These are phyloP conservation scores for Wickerhamomyces silvicola DNA, from an alignment of 805 yeast species.

Conservation along the genomic window DNA sequence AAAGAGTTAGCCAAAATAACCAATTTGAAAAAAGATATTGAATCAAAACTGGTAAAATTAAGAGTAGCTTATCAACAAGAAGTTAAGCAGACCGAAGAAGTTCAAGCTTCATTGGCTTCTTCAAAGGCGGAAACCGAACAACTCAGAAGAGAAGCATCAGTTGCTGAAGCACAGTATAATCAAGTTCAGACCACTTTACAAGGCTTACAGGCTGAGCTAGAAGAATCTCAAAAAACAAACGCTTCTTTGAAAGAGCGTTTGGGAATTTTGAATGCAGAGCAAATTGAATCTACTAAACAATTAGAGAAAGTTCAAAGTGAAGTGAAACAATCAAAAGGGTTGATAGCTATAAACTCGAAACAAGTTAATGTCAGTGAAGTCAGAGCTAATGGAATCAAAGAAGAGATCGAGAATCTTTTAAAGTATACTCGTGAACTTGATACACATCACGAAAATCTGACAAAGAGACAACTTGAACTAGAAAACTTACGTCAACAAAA, in stretches of 20 bases:
- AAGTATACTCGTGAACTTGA: slow-evolving; percentile 29
- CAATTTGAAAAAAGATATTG: slow-evolving; percentile 63
- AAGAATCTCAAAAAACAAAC: slow-evolving; percentile 64
- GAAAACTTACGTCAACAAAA: slow-evolving; percentile 23
- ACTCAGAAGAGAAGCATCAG: slow-evolving; percentile 62
- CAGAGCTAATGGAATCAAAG: slow-evolving; percentile 37
- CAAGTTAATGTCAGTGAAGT: slow-evolving; percentile 63
- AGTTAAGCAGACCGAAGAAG: slow-evolving; percentile 65
- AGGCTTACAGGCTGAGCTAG: slow-evolving; percentile 52
- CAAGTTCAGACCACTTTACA: slow-evolving; percentile 61
- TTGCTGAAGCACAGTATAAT: slow-evolving; percentile 73
- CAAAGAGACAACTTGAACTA: slow-evolving; percentile 28
- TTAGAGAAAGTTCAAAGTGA: slow-evolving; percentile 47
- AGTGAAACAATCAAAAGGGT: slow-evolving; percentile 54
- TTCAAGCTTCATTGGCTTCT: slow-evolving; percentile 53
- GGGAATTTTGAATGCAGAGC: slow-evolving; percentile 59
- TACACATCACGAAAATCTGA: slow-evolving; percentile 32
- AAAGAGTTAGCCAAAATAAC: slow-evolving; percentile 68
- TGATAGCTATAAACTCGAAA: slow-evolving; percentile 57
- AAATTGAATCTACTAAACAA: slow-evolving; percentile 50
- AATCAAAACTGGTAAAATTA: slow-evolving; percentile 59
- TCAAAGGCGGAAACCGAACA: slow-evolving; percentile 64
- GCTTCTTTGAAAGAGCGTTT: slow-evolving; percentile 61
- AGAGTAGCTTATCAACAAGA: slow-evolving; percentile 73
- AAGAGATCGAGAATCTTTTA: slow-evolving; percentile 30